Conservation (phyloP, 2,329 filamentous ascomycete genomes). For the Curvularia hawaiiensis region DNA sequence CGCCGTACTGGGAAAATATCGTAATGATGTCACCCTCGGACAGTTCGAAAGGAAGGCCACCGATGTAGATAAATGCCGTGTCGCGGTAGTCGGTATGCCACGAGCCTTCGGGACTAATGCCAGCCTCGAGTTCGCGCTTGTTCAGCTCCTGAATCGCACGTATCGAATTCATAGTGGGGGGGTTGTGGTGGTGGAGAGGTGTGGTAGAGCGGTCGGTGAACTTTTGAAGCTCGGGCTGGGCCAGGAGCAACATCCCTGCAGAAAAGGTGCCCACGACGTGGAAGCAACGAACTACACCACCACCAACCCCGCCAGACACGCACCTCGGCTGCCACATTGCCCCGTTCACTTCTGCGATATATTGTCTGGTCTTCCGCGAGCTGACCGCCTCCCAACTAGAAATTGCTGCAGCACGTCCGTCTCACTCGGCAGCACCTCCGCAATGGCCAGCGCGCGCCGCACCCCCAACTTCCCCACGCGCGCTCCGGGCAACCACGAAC, state of each 20-base stretch:
- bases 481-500: conserved; percentile 28
- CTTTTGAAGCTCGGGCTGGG: conserved; percentile 42
- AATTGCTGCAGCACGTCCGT: conserved; percentile 7
- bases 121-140: conserved; percentile 89
- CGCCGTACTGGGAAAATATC: conserved; percentile 96
- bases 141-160: conserved; percentile 92
- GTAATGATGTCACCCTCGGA: conserved; percentile 95
- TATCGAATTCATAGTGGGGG: conserved; percentile 82
- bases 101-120: conserved; percentile 82
- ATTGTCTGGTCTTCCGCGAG: not conserved
- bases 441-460: conserved; percentile 44
- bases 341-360: conserved; percentile 7
- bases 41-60: conserved; percentile 88
- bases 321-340: conserved; percentile 21
- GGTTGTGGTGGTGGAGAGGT: not conserved
- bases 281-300: conserved; percentile 26
- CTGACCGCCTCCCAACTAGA: not conserved
- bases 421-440: conserved; percentile 33
- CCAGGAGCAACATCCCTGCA: conserved; percentile 33
- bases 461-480: conserved; percentile 39
- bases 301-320: conserved; percentile 25
- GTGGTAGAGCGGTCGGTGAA: conserved; percentile 1
- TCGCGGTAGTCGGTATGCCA: conserved; percentile 99
- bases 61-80: conserved; percentile 96
- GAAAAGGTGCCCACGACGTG: conserved; percentile 31